These are phyloP conservation scores for Xylaria sp. DNA, from an alignment of 2,329 filamentous ascomycete species.

Conservation along the genomic window DNA sequence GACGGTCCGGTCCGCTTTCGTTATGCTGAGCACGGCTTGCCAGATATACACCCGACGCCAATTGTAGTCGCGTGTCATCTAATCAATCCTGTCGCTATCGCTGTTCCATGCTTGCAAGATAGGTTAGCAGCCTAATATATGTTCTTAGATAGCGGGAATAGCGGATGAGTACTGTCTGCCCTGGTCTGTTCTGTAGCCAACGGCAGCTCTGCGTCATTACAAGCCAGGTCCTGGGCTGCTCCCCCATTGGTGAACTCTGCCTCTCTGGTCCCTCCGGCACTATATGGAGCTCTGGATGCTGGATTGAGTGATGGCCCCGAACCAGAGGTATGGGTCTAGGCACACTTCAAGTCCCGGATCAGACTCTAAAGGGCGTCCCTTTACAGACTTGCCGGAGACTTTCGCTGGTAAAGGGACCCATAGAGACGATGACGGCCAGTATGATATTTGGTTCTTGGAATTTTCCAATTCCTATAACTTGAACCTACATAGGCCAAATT, in stretches of 20 bases:
- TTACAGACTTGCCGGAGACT: constrained; percentile 17
- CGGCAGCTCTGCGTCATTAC: constrained; percentile 7
- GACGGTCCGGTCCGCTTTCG: constrained; percentile 20
- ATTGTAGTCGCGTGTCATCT: neutral
- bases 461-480: constrained; percentile 47
- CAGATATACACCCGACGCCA: neutral
- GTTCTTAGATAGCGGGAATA: constrained; percentile 17
- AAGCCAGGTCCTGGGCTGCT: constrained; percentile 2
- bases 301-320: constrained; percentile 20
- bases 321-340: constrained; percentile 23
- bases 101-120: neutral
- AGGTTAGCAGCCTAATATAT: neutral
- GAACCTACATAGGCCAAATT: constrained; percentile 41
- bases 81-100: constrained; percentile 3
- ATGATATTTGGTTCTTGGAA: constrained; percentile 47
- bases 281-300: constrained; percentile 25
- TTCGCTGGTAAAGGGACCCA: constrained; percentile 32
- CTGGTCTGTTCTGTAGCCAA: constrained; percentile 1
- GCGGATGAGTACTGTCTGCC: neutral
- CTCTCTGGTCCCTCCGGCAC: constrained; percentile 1
- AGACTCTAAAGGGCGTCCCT: neutral
- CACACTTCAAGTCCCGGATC: constrained; percentile 1
- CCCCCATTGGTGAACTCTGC: constrained; percentile 11
- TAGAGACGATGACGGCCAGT: constrained; percentile 29
- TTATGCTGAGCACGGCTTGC: neutral